phyloP scores from a whole-genome alignment of 2,329 filamentous ascomycete species.

The Trichoderma lentiforme region DNA sequence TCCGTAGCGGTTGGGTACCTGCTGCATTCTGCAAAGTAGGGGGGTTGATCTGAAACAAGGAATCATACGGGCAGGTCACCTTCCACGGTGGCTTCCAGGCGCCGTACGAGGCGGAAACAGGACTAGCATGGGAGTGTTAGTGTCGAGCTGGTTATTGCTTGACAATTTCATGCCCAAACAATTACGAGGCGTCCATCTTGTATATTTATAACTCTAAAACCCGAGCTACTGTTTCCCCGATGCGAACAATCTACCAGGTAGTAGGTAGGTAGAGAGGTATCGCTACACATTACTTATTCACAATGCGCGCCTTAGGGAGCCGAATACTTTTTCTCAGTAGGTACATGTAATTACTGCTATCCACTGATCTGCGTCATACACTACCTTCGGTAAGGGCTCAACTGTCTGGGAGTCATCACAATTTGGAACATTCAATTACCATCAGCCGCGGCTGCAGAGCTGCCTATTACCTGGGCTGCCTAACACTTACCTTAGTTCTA shows the following conservation, averaged over 20 bases:
- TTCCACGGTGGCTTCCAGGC: background rate
- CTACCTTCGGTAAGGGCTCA: background rate
- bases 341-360: background rate
- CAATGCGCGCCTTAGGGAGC: background rate
- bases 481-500: background rate
- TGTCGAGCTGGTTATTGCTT: background rate
- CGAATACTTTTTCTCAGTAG: background rate
- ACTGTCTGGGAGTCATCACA: background rate
- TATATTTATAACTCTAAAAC: background rate
- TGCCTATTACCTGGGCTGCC: background rate
- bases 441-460: background rate
- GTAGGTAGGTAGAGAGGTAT: background rate
- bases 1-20: constrained; percentile 10
- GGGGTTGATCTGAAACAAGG: constrained; percentile 11
- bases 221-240: background rate
- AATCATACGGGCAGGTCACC: background rate
- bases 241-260: background rate
- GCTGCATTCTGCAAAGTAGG: constrained; percentile 13
- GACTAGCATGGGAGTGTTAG: background rate
- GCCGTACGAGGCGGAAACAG: background rate
- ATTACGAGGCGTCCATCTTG: background rate
- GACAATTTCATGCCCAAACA: background rate
- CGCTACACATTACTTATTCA: background rate
- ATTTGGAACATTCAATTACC: background rate
- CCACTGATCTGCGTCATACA: background rate